Evolutionary conservation across 2,329 filamentous ascomycete species (phyloP).

Genomic region (Nakataea oryzae): DNA sequence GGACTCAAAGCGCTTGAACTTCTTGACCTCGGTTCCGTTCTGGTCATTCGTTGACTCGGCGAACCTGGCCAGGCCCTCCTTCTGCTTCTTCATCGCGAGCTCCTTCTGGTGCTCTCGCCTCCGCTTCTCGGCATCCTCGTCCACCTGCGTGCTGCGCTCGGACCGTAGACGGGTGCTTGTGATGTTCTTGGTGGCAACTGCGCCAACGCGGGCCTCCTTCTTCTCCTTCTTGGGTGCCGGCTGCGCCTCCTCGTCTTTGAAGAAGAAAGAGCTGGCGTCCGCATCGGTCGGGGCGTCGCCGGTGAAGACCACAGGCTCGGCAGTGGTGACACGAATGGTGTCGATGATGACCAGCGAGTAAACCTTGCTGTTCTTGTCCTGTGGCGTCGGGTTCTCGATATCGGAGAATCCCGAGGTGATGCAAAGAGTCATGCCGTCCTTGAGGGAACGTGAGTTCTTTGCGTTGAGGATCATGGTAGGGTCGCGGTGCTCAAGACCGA

Average conservation of each 20-base stretch:
- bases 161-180: slow-evolving; percentile 87
- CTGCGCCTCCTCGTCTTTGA: slow-evolving; percentile 87
- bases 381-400: slow-evolving; percentile 74
- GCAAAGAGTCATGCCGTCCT: slow-evolving; percentile 94
- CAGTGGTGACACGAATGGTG: slow-evolving; percentile 75
- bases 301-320: slow-evolving; percentile 82
- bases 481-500: slow-evolving; percentile 88
- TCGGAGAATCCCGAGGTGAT: slow-evolving; percentile 86
- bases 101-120: slow-evolving; percentile 90
- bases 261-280: slow-evolving; percentile 95
- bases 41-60: slow-evolving; percentile 74
- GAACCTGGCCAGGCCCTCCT: slow-evolving; percentile 76
- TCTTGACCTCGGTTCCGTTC: slow-evolving; percentile 90
- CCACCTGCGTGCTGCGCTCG: slow-evolving; percentile 76
- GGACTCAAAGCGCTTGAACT: slow-evolving; percentile 97
- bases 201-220: slow-evolving; percentile 71
- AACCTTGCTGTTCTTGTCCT: slow-evolving; percentile 79
- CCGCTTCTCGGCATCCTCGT: slow-evolving; percentile 81
- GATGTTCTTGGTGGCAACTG: slow-evolving; percentile 89
- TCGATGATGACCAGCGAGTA: slow-evolving; percentile 90
- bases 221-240: slow-evolving; percentile 85
- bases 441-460: slow-evolving; percentile 74
- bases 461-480: slow-evolving; percentile 71
- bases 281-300: slow-evolving; percentile 85
- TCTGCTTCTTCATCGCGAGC: slow-evolving; percentile 75